Evolutionary conservation across 2,329 filamentous ascomycete genomes (phyloP), one percentile per base, ranked within the genome.

Genomic region (Xylaria sp.): DNA sequence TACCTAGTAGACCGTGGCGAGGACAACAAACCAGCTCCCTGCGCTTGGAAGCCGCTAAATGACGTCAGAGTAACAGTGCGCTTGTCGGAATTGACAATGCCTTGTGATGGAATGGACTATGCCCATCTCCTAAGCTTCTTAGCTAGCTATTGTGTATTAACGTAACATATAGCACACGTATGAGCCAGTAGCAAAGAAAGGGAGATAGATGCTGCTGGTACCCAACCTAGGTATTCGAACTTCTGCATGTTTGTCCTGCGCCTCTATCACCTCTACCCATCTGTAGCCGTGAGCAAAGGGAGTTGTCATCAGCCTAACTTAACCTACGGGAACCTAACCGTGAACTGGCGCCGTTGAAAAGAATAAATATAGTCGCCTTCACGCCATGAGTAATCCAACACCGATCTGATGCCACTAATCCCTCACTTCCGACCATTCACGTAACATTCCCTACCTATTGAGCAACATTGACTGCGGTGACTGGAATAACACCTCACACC

Each of bases 381-480:
- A 62, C 61, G 66, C 27, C 45, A 36, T 57, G 51, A 64, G 57
- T 62, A 66, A 45, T 27, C 66, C 64, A 73, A 75, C 72, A 72
- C 72, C 73, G 59, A 24, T 66, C 57, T 68, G 62, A 75, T 75
- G 73, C 73, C 74, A 75, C 68, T 65, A 50, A 21, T 14, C 61
- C 66, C 17, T 42, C 34, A 34, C 54, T 42, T 54, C n/a, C 39
- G 45, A 2, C 34, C 12, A 21, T 32, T 24, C 51, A 54, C 24
- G 24, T 17, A 58, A 36, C 39, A 34, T 47, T 9, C 27, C 30
- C 30, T 34, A 21, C 17, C 53, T 34, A 54, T 48, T 5, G n/a
- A 24, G 39, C 21, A 39, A 27, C n/a, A 45, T 55, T 17, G 8
- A 36, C 34, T 34, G 42, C 58, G 24, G 34, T 63, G 65, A 32